phyloP scores from a whole-genome alignment of 495 filamentous ascomycete species.

The Penicillium subrubescens region DNA sequence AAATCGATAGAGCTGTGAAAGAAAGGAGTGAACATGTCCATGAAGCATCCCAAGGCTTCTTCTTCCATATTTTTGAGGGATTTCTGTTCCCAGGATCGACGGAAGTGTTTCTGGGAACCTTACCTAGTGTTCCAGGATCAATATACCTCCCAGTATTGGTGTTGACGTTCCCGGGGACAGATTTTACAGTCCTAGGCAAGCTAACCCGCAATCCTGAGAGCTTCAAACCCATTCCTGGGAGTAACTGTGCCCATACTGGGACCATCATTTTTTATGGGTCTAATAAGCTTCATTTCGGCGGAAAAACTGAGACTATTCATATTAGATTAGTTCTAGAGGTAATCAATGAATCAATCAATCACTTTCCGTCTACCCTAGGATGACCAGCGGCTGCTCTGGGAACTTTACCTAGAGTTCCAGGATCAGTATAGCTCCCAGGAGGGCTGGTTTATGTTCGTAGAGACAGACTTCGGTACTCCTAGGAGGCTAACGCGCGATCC shows the following conservation, averaged over 20 bases:
- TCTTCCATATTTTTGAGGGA: not conserved
- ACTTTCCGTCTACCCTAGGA: not conserved
- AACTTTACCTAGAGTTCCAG: not conserved
- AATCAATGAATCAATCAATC: not conserved
- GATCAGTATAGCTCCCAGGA: not conserved
- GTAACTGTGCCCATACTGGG: not conserved
- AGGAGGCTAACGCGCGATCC: too few relatives aligned
- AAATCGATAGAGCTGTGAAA: not conserved
- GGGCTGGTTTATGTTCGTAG: not conserved
- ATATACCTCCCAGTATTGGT: not conserved
- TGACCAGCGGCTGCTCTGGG: not conserved
- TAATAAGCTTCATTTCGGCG: not conserved
- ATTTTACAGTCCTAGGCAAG: not conserved
- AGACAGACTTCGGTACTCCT: too few relatives aligned
- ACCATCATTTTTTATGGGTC: not conserved
- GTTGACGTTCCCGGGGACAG: not conserved
- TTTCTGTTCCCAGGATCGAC: not conserved
- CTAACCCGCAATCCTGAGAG: not conserved
- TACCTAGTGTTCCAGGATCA: not conserved
- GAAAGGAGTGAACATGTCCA: not conserved
- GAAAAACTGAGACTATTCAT: not conserved
- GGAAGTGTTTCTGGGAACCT: not conserved
- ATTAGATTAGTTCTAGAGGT: not conserved
- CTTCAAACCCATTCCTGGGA: not conserved
- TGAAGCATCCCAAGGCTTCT: not conserved